Evolutionary conservation across 148 eudicot species (phyloP).

Genomic region (Limonium bicolor): DNA sequence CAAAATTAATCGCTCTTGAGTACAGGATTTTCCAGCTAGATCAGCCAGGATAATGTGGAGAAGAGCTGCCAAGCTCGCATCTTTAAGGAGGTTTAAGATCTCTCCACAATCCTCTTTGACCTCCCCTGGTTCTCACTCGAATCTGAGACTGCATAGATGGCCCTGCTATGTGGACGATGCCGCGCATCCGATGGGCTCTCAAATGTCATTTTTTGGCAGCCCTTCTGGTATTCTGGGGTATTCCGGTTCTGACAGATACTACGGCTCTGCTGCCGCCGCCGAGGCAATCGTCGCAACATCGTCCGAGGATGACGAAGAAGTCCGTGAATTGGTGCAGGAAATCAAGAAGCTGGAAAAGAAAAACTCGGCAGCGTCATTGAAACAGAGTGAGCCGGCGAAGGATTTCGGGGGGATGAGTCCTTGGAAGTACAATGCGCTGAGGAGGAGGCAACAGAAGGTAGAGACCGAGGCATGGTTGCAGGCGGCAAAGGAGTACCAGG

Average conservation of each 20-base stretch:
- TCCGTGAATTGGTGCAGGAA: slow-evolving; percentile 34
- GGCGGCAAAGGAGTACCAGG: slow-evolving; percentile 82
- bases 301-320: slow-evolving; percentile 69
- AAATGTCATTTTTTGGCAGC: slow-evolving; percentile 10
- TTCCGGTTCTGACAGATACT: slow-evolving; percentile 13
- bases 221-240: slow-evolving; percentile 14
- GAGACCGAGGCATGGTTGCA: slow-evolving; percentile 94
- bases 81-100: slow-evolving; percentile 12
- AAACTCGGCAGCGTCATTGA: slow-evolving; percentile 4
- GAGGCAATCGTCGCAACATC: slow-evolving; percentile 46
- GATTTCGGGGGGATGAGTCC: slow-evolving; percentile 42
- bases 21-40: background rate
- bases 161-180: too few relatives aligned
- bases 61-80: slow-evolving; percentile 11
- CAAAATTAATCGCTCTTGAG: too few relatives aligned
- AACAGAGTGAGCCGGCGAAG: background rate
- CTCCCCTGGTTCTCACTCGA: background rate
- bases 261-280: slow-evolving; percentile 46
- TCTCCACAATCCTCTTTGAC: slow-evolving; percentile 8
- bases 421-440: slow-evolving; percentile 37
- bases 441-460: slow-evolving; percentile 47
- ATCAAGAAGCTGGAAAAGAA: slow-evolving; percentile 13
- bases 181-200: too few relatives aligned
- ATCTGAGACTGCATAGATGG: too few relatives aligned
- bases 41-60: slow-evolving; percentile 18